These are phyloP conservation scores for Oxytropis ochrocephala DNA, from an alignment of 306 rosid genomes.

Conservation along the genomic window DNA sequence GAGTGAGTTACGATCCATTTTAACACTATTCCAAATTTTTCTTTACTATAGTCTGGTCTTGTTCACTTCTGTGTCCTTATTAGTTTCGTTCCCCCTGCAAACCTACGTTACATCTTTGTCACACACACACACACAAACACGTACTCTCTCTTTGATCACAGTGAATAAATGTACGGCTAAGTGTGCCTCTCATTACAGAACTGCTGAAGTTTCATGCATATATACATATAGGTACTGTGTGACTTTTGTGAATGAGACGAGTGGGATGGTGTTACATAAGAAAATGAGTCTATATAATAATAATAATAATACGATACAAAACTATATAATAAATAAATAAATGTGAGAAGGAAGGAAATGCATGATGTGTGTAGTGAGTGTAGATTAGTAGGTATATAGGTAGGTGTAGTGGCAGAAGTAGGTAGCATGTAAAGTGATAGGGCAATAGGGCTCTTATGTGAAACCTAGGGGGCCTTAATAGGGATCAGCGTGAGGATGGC, in stretches of 20 bases:
- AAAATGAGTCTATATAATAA: conserved; percentile 2
- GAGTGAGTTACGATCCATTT: not conserved
- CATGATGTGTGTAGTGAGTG: not conserved
- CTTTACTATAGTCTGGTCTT: conserved; percentile 27
- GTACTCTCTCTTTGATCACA: conserved; percentile 20
- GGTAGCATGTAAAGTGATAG: conserved; percentile 12
- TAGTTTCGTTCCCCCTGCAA: conserved; percentile 29
- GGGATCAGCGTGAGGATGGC: conserved; percentile 32
- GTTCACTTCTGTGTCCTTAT: conserved; percentile 41
- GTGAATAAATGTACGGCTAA: conserved; percentile 49
- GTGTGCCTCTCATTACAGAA: conserved; percentile 38
- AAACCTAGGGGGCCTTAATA: conserved; percentile 36
- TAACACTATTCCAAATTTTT: conserved; percentile 21
- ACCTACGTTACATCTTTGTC: conserved; percentile 66
- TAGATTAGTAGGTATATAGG: no score
- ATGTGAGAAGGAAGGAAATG: conserved; percentile 15
- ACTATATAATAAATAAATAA: not conserved
- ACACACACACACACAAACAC: conserved; percentile 38
- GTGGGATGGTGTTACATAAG: conserved; percentile 38
- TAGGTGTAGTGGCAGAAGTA: conserved; percentile 2
- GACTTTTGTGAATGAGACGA: conserved; percentile 48
- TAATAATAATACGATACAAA: conserved; percentile 7
- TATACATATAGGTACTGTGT: conserved; percentile 36
- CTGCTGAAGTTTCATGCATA: conserved; percentile 74
- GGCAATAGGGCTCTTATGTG: conserved; percentile 17